phyloP scores from a whole-genome alignment of 139 green algal species.

The Auxenochlorella pyrenoidosa region DNA sequence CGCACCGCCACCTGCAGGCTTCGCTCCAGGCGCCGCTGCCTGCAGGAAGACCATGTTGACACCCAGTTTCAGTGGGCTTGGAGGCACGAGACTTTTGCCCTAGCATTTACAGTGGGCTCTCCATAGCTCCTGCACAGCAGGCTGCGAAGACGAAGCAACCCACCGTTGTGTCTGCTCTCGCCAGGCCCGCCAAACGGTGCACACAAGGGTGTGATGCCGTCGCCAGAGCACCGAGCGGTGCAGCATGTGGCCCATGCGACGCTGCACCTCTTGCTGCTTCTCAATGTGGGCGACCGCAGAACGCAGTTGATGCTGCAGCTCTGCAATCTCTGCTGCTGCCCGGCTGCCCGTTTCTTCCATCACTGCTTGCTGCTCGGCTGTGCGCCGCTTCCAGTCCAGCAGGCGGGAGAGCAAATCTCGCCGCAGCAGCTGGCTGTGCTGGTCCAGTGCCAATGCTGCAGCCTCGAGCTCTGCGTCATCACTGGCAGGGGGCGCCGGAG shows the following conservation, averaged over 20 bases:
- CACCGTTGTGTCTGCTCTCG: background rate
- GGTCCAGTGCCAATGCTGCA: constrained; percentile 7
- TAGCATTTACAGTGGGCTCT: background rate
- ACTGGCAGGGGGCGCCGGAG: background rate
- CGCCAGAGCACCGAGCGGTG: constrained; percentile 1
- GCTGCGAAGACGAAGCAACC: background rate
- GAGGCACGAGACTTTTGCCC: background rate
- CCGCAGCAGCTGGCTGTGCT: background rate
- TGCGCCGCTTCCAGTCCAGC: background rate
- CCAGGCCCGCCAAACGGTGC: constrained; percentile 15
- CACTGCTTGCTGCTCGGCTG: background rate
- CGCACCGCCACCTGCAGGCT: background rate
- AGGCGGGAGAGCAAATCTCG: constrained; percentile 6
- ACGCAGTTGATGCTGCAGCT: background rate
- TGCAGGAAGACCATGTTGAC: background rate
- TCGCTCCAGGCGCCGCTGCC: constrained; percentile 6
- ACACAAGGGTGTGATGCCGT: background rate
- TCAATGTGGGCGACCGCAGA: background rate
- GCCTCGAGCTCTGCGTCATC: constrained; percentile 10
- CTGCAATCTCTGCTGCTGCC: background rate
- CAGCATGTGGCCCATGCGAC: background rate
- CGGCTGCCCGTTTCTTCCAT: background rate
- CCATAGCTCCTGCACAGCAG: background rate
- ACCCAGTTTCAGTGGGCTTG: background rate
- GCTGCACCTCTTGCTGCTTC: background rate